Evolutionary conservation across 805 yeast species (phyloP), one percentile per base, ranked within the genome.

Genomic region (Saturnispora besseyi): DNA sequence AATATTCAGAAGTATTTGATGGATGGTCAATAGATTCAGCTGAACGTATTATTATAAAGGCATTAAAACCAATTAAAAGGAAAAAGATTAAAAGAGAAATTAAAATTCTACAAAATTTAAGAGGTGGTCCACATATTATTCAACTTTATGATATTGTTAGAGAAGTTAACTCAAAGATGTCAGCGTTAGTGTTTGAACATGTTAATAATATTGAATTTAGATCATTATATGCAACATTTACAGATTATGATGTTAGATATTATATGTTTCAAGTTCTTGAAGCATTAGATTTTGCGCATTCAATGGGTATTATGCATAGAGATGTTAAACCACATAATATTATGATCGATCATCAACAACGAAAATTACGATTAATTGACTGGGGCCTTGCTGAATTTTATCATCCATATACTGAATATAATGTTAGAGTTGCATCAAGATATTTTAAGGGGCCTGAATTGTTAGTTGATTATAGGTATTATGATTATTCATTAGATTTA

Each of bases 321-420:
- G 97, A 90, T 67, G 96, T 90, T 50, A 90, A 90, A 66, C 97
- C 97, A 10, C 96, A 90, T 61, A 90, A 90, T 66, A 86, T 90
- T 55, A 90, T 90, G 96, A 90, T 90, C 57, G 96, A 90, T 65
- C 96, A 87, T 49, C 70, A 75, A 53, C 76, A 74, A 54, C 80
- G 70, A 65, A 79, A 77, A 60, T 69, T 90, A 57, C 77, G 96
- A 55, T 75, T 89, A 55, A 89, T 90, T 49, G 97, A 90, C 67
- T 90, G 96, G 96, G 97, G 97, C 7, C 70, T 90, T 47, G 96
- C 97, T 8, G 97, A 90, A 65, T 89, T 87, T 63, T 89, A 89
- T 62, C 96, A 90, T 63, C 81, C 87, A 24, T 88, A 88, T 12
- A 84, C 80, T 63, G 96, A 87, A 59, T 90, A 87, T 61, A 90